These are phyloP conservation scores for Aspergillaceae sp. DNA, from an alignment of 2,329 filamentous ascomycete species.

Conservation along the genomic window DNA sequence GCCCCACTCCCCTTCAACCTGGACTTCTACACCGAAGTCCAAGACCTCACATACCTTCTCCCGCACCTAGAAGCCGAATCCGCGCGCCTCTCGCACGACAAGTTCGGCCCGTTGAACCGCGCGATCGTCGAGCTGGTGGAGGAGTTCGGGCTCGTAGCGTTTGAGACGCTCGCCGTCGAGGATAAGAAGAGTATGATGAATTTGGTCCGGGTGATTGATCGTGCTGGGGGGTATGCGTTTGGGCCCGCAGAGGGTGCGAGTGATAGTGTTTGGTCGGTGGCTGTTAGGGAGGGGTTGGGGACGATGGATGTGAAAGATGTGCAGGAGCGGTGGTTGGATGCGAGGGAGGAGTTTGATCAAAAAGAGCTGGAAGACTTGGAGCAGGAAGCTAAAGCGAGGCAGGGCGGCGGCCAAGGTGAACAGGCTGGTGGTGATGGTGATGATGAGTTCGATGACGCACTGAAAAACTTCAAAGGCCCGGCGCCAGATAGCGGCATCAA, in stretches of 20 bases:
- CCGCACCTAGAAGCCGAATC: slow-evolving; percentile 73
- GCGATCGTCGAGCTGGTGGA: slow-evolving; percentile 82
- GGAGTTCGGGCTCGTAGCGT: slow-evolving; percentile 80
- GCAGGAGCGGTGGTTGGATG: slow-evolving; percentile 91
- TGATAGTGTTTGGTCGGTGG: slow-evolving; percentile 93
- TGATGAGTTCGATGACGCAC: not conserved
- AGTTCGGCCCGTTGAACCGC: slow-evolving; percentile 76
- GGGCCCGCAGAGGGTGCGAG: slow-evolving; percentile 84
- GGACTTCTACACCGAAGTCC: slow-evolving; percentile 94
- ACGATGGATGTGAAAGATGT: slow-evolving; percentile 79
- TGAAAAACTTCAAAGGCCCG: slow-evolving; percentile 25
- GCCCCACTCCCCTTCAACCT: slow-evolving; percentile 87
- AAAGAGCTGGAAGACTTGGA: slow-evolving; percentile 67
- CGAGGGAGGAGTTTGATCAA: slow-evolving; percentile 78
- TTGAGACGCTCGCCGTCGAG: slow-evolving; percentile 90
- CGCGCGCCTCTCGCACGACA: slow-evolving; percentile 58
- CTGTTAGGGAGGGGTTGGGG: slow-evolving; percentile 64
- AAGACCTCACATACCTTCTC: slow-evolving; percentile 78
- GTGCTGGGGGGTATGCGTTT: slow-evolving; percentile 88
- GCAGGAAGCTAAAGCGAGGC: slow-evolving; percentile 55
- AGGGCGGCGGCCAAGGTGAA: slow-evolving; percentile 21
- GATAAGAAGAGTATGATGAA: slow-evolving; percentile 97
- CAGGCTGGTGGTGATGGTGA: slow-evolving; percentile 28
- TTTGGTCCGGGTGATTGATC: slow-evolving; percentile 77
- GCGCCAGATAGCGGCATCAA: slow-evolving; percentile 59